phyloP scores from a whole-genome alignment of 192 early-diverging fungal species.

The Backusella australiensis region DNA sequence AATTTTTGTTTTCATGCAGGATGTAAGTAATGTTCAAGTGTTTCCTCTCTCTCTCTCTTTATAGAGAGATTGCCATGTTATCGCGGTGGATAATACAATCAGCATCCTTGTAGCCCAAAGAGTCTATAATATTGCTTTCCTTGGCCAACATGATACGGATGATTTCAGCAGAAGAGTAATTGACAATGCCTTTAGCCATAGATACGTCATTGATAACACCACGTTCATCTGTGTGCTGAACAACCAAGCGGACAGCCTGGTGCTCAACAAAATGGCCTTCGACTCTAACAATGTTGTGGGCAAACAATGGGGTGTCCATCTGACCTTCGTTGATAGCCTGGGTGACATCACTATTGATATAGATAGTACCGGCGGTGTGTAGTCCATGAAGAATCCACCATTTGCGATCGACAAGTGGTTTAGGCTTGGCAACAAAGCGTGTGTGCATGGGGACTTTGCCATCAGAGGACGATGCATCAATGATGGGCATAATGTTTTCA shows the following conservation, averaged over 20 bases:
- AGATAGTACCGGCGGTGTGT: constrained; percentile 80
- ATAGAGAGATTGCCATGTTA: constrained; percentile 72
- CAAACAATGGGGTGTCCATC: constrained; percentile 73
- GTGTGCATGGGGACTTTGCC: constrained; percentile 66
- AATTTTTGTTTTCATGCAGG: not conserved
- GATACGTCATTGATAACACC: constrained; percentile 51
- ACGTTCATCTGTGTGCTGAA: constrained; percentile 46
- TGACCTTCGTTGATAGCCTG: constrained; percentile 80
- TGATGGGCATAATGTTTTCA: constrained; percentile 73
- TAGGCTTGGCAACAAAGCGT: constrained; percentile 80
- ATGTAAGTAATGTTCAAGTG: not conserved
- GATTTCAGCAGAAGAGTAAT: constrained; percentile 87
- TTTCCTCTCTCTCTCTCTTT: not conserved
- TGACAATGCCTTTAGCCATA: constrained; percentile 88
- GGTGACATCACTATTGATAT: constrained; percentile 78
- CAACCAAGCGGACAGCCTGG: constrained; percentile 81
- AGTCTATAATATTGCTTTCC: constrained; percentile 72
- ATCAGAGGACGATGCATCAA: constrained; percentile 43
- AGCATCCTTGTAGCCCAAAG: constrained; percentile 88
- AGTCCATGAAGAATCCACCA: constrained; percentile 99
- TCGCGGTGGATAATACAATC: constrained; percentile 88
- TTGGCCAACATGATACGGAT: constrained; percentile 82
- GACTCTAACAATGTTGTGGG: constrained; percentile 79
- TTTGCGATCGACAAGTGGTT: constrained; percentile 88
- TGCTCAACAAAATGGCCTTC: constrained; percentile 83